Base-by-base conservation (phyloP, 306 rosid genomes). In the Corylus avellana region DNA sequence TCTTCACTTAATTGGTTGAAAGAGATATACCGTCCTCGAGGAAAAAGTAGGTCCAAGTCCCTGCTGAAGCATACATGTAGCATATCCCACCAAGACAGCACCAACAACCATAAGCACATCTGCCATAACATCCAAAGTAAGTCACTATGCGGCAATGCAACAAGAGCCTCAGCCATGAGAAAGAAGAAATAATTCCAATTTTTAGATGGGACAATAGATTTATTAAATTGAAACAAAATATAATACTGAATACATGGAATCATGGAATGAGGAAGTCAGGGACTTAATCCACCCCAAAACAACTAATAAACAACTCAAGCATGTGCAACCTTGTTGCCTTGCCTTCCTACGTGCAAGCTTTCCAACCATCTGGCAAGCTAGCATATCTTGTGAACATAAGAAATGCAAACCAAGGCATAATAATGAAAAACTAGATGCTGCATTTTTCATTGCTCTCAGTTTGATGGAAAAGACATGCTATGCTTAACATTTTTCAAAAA, bases 21-120 rank as follows among this genome's bases (percentile, higher is more conserved):
- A 72, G 48, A 76, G 27, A 72, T 74, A 77, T 85, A 93, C 99
- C 82, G 47, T 77, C 77, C 78, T 84, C 8, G 89, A 77, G 78
- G 87, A 83, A 85, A 91, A 86, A 70, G 96, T 80, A 22, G 97
- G 81, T 69, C 94, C 96, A 54, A 86, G 86, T 68, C 99, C 99
- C 85, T 90, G 98, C 85, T 91, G 94, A 83, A 95, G 90, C 85
- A 91, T 87, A 89, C 94, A 93, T 44, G 96, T 91, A 54, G 91
- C 97, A 80, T 95, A 95, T 73, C 98, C 99, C 48, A 89, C 79
- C 72, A 95, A 61, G 78, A 93, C 86, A 50, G 98, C 97, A 70
- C 97, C 99, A 56, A 95, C 79, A 77, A 93, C 93, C 85, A 92
- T 89, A 50, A 93, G 94, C 84, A 92, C 75, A 85, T 95, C 99